Conservation (phyloP, 768 basidiomycete genomes). For the Tephrocybe sp. region DNA sequence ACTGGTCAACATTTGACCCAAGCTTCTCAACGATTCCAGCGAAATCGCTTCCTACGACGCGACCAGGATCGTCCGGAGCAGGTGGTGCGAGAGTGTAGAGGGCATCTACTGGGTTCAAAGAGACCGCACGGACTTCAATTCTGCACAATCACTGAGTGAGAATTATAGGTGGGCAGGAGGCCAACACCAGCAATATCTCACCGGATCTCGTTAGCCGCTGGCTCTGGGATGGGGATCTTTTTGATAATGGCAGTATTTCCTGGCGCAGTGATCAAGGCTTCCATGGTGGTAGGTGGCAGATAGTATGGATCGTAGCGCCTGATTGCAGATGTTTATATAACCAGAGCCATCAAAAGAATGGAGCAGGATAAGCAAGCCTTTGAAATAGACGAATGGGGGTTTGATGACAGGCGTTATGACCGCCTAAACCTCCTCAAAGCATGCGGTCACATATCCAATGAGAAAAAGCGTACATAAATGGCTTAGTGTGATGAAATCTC, state of each 20-base stretch:
- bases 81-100: conserved; percentile 24
- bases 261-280: conserved; percentile 6
- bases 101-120: conserved; percentile 33
- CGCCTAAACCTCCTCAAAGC: too few species aligned
- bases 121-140: conserved; percentile 27
- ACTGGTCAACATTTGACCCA: conserved; percentile 25
- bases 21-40: conserved; percentile 31
- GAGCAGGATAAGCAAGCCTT: too few species aligned
- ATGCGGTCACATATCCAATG: too few species aligned
- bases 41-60: conserved; percentile 33
- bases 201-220: conserved; percentile 24
- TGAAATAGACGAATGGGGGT: background rate
- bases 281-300: conserved; percentile 12
- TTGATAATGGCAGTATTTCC: conserved; percentile 25
- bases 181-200: background rate
- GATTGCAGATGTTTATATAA: too few species aligned
- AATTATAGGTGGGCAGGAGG: background rate
- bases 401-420: too few species aligned
- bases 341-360: too few species aligned
- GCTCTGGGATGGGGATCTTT: conserved; percentile 24
- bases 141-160: conserved; percentile 5
- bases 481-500: too few species aligned
- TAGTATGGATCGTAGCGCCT: too few species aligned
- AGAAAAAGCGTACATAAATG: too few species aligned
- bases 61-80: conserved; percentile 23